Evolutionary conservation across 1,139 yeast genomes (phyloP), one percentile per base, ranked within the genome.

Genomic region (Hansenula sp.): DNA sequence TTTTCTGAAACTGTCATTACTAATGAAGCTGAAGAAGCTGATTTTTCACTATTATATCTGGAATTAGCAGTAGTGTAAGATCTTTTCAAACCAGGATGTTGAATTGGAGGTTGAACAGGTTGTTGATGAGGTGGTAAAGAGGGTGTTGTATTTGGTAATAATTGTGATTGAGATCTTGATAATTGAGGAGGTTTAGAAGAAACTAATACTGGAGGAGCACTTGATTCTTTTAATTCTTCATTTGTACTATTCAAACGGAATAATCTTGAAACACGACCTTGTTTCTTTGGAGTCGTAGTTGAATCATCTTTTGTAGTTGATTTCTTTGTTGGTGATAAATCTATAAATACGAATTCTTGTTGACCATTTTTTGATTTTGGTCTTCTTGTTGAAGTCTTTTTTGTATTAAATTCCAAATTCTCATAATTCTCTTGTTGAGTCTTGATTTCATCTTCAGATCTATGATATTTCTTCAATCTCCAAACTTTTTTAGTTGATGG

Each of bases 311-410:
- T 25, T 18, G 22, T 14, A 30, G 34, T 17, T 20, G 19, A 6
- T 32, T 48, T 60, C 59, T 73, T 73, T 33, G 68, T 69, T 19
- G 80, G 80, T 17, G 77, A 71, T 46, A 75, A 64, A 52, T 75
- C 79, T 34, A 75, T 79, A 53, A 75, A 75, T 17, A 75, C 78
- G 48, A 73, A 75, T 52, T 73, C 77, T 27, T 53, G 54, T 53
- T 68, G 69, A 41, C 75, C 76, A 62, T 62, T 79, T 79, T 52
- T 63, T 70, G 52, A 66, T 66, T 69, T 71, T 21, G 79, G 79
- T 57, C 79, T 66, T 53, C 70, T 69, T 41, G 69, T 63, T 18
- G 75, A 73, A 14, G 74, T 69, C 48, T 73, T 71, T 50, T 64
- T 71, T 19, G 66, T 64, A 20, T 68, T 58, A 53, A 52, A 53